These are phyloP conservation scores for Colletotrichum horii DNA, from an alignment of 2,329 filamentous ascomycete genomes.

Conservation along the genomic window DNA sequence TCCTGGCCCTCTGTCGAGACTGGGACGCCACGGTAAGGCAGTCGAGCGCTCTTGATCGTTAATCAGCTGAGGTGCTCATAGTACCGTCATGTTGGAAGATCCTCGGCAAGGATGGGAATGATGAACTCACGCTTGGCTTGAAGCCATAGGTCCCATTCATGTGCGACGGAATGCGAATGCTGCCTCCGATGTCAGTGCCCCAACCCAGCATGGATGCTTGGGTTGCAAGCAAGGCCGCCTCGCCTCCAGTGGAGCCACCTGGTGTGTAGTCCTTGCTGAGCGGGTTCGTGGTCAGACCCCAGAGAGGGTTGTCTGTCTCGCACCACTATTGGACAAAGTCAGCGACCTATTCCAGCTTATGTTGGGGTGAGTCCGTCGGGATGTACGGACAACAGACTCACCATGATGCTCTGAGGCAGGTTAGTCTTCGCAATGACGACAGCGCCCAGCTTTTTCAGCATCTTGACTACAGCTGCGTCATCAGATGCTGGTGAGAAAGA, in stretches of 20 bases:
- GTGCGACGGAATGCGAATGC: slow-evolving; percentile 41
- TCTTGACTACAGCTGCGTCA: slow-evolving; percentile 58
- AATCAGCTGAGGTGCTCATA: background rate
- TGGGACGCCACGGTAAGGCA: slow-evolving; percentile 63
- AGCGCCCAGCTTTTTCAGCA: slow-evolving; percentile 63
- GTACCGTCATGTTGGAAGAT: background rate
- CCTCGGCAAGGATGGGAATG: background rate
- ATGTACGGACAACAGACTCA: slow-evolving; percentile 32
- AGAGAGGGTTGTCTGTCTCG: slow-evolving; percentile 53
- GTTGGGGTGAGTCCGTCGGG: background rate
- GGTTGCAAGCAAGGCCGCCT: slow-evolving; percentile 43
- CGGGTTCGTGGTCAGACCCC: slow-evolving; percentile 68
- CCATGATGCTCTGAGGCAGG: slow-evolving; percentile 63
- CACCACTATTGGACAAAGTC: slow-evolving; percentile 30
- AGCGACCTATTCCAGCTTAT: background rate
- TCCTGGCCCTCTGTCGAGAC: slow-evolving; percentile 70
- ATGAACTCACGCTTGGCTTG: slow-evolving; percentile 26
- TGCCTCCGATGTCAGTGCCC: slow-evolving; percentile 48
- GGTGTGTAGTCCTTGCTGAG: slow-evolving; percentile 62
- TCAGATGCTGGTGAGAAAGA: slow-evolving; percentile 56
- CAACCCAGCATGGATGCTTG: slow-evolving; percentile 44
- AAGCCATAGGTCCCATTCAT: slow-evolving; percentile 37
- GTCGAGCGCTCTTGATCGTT: slow-evolving; percentile 52
- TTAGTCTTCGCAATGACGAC: slow-evolving; percentile 73
- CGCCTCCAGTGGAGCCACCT: slow-evolving; percentile 70